phyloP scores from a whole-genome alignment of 2,329 filamentous ascomycete species.

The Ophiostoma perfectum region DNA sequence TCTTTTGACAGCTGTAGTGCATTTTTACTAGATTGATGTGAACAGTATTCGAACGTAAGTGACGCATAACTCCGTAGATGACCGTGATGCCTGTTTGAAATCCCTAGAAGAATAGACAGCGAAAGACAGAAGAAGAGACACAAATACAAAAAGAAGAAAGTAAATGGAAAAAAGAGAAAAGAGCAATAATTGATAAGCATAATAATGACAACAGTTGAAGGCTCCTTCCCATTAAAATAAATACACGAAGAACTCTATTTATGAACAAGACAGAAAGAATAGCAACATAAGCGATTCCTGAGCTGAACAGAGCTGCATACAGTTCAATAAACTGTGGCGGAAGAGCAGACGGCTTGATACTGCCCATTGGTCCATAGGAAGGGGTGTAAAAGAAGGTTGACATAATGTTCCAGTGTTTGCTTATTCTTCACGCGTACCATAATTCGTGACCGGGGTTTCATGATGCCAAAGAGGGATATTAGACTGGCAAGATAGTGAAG shows the following conservation, averaged over 20 bases:
- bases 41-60: background rate
- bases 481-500: background rate
- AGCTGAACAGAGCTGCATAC: background rate
- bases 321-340: background rate
- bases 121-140: background rate
- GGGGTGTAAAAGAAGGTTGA: too few relatives aligned
- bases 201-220: background rate
- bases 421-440: background rate
- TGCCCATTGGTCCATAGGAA: too few relatives aligned
- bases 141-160: background rate
- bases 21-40: background rate
- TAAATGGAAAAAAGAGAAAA: background rate
- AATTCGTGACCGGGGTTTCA: background rate
- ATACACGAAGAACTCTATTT: background rate
- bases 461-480: background rate
- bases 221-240: slow-evolving; percentile 1
- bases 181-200: background rate
- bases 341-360: background rate
- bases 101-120: background rate
- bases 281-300: background rate
- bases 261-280: background rate
- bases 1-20: background rate
- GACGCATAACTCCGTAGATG: background rate
- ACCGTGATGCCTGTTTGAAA: background rate
- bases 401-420: background rate